Conservation (phyloP, 805 yeast species). For the Middelhovenomyces tepae region DNA sequence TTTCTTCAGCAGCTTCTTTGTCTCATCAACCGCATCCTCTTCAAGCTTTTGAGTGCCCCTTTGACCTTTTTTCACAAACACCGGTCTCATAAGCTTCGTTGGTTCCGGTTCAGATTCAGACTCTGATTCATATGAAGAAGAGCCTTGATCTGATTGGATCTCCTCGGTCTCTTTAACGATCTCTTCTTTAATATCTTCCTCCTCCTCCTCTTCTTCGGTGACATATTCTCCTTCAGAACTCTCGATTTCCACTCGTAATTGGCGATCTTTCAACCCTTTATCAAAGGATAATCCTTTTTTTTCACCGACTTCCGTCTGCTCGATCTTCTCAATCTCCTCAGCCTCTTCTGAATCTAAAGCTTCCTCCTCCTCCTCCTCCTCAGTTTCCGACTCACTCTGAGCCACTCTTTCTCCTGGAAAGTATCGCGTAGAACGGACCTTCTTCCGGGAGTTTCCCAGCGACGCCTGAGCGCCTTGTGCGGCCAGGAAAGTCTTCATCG, state of each 20-base stretch:
- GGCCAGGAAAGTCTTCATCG: too few relatives aligned
- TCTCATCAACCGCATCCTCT: constrained; percentile 7
- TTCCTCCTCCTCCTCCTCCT: constrained; percentile 15
- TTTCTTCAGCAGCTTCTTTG: constrained; percentile 8
- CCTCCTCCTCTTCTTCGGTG: constrained; percentile 25
- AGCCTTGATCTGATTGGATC: too few relatives aligned
- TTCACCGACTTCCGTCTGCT: constrained; percentile 8
- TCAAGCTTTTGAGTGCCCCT: constrained; percentile 17
- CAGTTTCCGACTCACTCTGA: constrained; percentile 5
- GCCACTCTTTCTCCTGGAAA: constrained; percentile 16
- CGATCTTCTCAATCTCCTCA: constrained; percentile 19
- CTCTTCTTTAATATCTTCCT: constrained; percentile 21
- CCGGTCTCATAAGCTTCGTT: constrained; percentile 18
- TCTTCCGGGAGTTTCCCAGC: too few relatives aligned
- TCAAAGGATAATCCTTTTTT: background rate
- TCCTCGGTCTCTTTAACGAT: constrained; percentile 17
- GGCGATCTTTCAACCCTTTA: background rate
- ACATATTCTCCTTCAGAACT: constrained; percentile 26
- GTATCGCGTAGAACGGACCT: constrained; percentile 14
- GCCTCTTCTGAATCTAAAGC: constrained; percentile 18
- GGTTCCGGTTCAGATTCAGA: constrained; percentile 11
- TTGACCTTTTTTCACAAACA: constrained; percentile 22
- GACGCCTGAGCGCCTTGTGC: too few relatives aligned
- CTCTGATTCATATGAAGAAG: constrained; percentile 9
- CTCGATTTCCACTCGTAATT: constrained; percentile 3